These are phyloP conservation scores for Arabis hirsuta DNA, from an alignment of 345 rosid species.

Conservation along the genomic window DNA sequence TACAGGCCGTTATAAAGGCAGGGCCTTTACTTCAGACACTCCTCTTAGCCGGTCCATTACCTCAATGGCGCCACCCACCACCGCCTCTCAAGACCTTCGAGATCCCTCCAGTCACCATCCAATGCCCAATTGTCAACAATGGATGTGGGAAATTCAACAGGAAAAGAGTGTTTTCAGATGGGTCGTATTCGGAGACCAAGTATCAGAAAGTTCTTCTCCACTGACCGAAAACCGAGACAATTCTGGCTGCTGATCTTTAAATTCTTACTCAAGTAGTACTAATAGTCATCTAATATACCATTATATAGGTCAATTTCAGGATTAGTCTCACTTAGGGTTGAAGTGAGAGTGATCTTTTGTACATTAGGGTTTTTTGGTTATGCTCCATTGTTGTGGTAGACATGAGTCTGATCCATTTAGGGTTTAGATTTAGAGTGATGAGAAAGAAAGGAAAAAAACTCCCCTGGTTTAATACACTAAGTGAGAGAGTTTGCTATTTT, in stretches of 20 bases:
- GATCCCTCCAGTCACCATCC: slow-evolving; percentile 89
- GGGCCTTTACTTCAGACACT: slow-evolving; percentile 96
- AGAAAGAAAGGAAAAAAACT: slow-evolving; percentile 33
- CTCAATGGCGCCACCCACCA: slow-evolving; percentile 98
- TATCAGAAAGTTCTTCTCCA: slow-evolving; percentile 69
- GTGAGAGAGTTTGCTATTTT: slow-evolving; percentile 38
- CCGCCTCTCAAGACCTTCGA: slow-evolving; percentile 89
- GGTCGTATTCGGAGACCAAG: slow-evolving; percentile 63
- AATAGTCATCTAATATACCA: slow-evolving; percentile 42
- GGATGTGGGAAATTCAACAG: slow-evolving; percentile 58
- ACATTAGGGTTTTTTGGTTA: slow-evolving; percentile 41
- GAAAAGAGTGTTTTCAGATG: slow-evolving; percentile 68
- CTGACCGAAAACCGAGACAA: slow-evolving; percentile 42
- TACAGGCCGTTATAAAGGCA: slow-evolving; percentile 94
- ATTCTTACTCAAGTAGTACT: slow-evolving; percentile 31
- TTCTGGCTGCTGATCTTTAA: slow-evolving; percentile 27
- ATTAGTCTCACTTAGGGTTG: slow-evolving; percentile 19
- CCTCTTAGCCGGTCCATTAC: slow-evolving; percentile 91
- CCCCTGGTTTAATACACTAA: slow-evolving; percentile 34
- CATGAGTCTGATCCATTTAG: slow-evolving; percentile 33
- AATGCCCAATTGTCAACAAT: slow-evolving; percentile 50
- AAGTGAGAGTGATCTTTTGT: slow-evolving; percentile 52
- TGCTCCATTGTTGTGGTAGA: slow-evolving; percentile 25
- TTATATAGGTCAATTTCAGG: slow-evolving; percentile 27
- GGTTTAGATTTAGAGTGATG: slow-evolving; percentile 36